A percentile compares a stretch with the other conserved stretches of the same genome.
Evolutionary conservation across 305 asterid species (phyloP).

Genomic region (Solanum hybrid): DNA sequence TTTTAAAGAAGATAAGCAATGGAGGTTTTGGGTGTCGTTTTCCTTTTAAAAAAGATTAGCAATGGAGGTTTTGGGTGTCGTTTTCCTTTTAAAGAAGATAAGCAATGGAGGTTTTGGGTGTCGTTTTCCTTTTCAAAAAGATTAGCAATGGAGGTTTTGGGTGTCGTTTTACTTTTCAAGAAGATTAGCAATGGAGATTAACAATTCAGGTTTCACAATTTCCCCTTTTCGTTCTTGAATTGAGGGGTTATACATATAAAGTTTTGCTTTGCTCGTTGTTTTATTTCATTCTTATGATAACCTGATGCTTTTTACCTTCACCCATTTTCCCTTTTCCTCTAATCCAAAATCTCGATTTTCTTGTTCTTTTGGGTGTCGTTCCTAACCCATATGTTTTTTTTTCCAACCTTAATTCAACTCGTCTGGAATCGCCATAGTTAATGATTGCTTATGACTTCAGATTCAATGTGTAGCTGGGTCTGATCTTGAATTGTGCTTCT

Average conservation of each 20-base stretch:
- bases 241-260: neutral
- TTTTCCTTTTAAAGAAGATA: too few relatives aligned
- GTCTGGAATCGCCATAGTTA: neutral
- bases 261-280: neutral
- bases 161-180: too few relatives aligned
- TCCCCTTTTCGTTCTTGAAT: neutral
- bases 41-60: too few relatives aligned
- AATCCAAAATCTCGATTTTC: neutral
- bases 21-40: too few relatives aligned
- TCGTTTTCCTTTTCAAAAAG: too few relatives aligned
- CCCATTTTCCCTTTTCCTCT: neutral
- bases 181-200: too few relatives aligned
- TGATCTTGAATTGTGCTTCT: neutral
- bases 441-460: neutral
- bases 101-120: too few relatives aligned
- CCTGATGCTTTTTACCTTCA: too few relatives aligned
- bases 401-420: neutral
- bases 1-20: too few relatives aligned
- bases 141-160: too few relatives aligned
- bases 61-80: too few relatives aligned
- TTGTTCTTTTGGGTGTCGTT: neutral
- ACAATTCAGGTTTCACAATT: slow-evolving; percentile 37
- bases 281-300: too few relatives aligned
- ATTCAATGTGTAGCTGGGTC: neutral
- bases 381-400: neutral